phyloP scores from a whole-genome alignment of 1,284 basidiomycete species.

The Ceratobasidium sp. region DNA sequence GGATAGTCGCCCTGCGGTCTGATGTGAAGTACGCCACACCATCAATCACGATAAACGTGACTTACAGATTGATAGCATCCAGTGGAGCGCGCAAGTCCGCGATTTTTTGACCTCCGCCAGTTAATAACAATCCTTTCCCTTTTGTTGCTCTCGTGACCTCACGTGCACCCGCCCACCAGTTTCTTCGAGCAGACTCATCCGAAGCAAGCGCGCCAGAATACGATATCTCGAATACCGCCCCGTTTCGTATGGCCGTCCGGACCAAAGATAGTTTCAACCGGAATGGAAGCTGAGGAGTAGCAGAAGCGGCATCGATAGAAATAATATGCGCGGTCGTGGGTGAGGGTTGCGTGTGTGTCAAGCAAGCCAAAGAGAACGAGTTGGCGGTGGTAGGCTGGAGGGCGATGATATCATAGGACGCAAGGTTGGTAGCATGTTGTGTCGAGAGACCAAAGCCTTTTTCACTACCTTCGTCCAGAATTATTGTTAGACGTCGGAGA shows the following conservation, averaged over 20 bases:
- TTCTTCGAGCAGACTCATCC: constrained; percentile 69
- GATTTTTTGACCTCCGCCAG: constrained; percentile 69
- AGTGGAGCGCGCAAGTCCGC: constrained; percentile 73
- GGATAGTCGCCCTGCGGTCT: constrained; percentile 66
- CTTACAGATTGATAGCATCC: constrained; percentile 81
- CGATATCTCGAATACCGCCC: constrained; percentile 84
- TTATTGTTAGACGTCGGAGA: constrained; percentile 76
- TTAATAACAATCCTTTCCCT: constrained; percentile 77
- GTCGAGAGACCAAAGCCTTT: constrained; percentile 82
- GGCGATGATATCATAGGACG: constrained; percentile 80
- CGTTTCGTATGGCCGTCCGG: constrained; percentile 83
- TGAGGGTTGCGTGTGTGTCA: constrained; percentile 84
- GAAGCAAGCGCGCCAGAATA: constrained; percentile 78
- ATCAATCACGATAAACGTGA: constrained; percentile 40
- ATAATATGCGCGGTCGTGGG: constrained; percentile 85
- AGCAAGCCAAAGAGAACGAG: constrained; percentile 81
- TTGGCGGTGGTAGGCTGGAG: constrained; percentile 77
- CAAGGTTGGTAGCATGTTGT: constrained; percentile 67
- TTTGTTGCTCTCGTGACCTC: constrained; percentile 82
- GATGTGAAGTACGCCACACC: background rate
- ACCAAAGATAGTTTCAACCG: constrained; percentile 85
- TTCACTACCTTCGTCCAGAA: constrained; percentile 81
- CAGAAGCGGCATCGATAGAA: constrained; percentile 76
- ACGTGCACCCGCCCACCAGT: constrained; percentile 84
- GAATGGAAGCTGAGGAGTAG: constrained; percentile 77